Evolutionary conservation across 139 green algal species (phyloP), one percentile per base, ranked within the genome.

Genomic region (Tetradesmus obliquus): DNA sequence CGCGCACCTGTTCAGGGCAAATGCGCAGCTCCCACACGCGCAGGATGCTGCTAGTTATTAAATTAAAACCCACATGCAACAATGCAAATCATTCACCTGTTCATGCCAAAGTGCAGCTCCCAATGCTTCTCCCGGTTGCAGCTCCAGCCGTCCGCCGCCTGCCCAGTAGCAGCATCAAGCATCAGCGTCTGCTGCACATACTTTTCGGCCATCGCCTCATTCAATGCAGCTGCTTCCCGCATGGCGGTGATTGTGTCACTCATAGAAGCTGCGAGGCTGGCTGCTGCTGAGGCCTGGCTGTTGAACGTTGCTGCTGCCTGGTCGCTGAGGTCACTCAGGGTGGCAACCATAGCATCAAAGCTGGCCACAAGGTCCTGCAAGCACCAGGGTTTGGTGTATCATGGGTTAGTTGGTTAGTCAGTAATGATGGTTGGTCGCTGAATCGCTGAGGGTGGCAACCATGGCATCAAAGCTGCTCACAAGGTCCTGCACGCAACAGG

Each of bases 111-210:
- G 17, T 20, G 57, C 58, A 76, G 15, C 69, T 69, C 53, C 51
- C 57, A 90, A 13, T 55, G n/a, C 22, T 22, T 71, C 1, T 5
- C 20, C 71, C 88, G 60, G 4, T 79, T 54, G 32, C 88, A 88
- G 58, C 19, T 55, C 45, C 57, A 87, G 10, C 20, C 80, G 5
- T 53, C 32, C 2, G 55, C 53, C 3, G 15, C 8, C 17, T 19
- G 12, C 32, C 81, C 88, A 58, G 88, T 92, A 22, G 62, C 81
- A 62, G 57, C 79, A 20, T 92, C 51, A 55, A 92, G 72, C 89
- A 92, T 88, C 10, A 82, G 22, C 20, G 69, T 88, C 69, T 92
- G 89, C 69, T 88, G 9, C 10, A 92, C 62, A 57, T 92, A 92
- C 82, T 92, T 88, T 32, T 89, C 55, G 1, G 24, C 3, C 60